Conservation (phyloP, 2,329 filamentous ascomycete species). For the Aspergillus pseudoglaucus region DNA sequence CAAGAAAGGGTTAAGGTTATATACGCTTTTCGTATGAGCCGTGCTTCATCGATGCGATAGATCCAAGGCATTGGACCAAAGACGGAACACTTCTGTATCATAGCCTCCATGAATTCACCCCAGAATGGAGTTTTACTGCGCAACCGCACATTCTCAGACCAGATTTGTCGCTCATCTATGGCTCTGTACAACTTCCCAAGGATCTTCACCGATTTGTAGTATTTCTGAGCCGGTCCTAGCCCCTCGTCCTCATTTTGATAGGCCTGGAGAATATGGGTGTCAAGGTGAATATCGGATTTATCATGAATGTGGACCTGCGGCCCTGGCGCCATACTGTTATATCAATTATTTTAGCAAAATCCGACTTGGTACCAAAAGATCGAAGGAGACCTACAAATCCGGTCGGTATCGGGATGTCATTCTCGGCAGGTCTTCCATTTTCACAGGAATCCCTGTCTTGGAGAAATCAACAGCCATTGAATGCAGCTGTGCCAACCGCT, state of each 20-base stretch:
- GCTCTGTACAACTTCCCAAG: conserved; percentile 65
- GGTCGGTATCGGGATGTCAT: conserved; percentile 37
- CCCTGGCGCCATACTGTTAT: conserved; percentile 17
- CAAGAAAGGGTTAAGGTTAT: not conserved
- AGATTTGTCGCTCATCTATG: conserved; percentile 64
- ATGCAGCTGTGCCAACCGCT: conserved; percentile 55
- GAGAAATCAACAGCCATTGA: conserved; percentile 70
- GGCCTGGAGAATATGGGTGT: conserved; percentile 44
- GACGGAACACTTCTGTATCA: conserved; percentile 4
- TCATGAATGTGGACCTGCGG: conserved; percentile 24
- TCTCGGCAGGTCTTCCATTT: conserved; percentile 40
- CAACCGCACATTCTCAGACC: conserved; percentile 11
- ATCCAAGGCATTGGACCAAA: conserved; percentile 7
- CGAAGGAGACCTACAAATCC: conserved; percentile 47
- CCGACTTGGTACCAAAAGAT: not conserved
- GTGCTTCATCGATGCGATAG: conserved; percentile 10
- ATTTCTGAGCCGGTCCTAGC: conserved; percentile 43
- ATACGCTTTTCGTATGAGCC: conserved; percentile 7
- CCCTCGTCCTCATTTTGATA: conserved; percentile 43
- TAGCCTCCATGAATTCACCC: conserved; percentile 6
- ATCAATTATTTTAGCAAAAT: not conserved
- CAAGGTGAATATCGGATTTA: conserved; percentile 33
- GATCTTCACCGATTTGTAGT: conserved; percentile 62
- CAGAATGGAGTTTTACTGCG: conserved; percentile 9
- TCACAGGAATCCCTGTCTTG: conserved; percentile 60